phyloP scores from a whole-genome alignment of 768 basidiomycete species.

The Plicaturopsis crispa region DNA sequence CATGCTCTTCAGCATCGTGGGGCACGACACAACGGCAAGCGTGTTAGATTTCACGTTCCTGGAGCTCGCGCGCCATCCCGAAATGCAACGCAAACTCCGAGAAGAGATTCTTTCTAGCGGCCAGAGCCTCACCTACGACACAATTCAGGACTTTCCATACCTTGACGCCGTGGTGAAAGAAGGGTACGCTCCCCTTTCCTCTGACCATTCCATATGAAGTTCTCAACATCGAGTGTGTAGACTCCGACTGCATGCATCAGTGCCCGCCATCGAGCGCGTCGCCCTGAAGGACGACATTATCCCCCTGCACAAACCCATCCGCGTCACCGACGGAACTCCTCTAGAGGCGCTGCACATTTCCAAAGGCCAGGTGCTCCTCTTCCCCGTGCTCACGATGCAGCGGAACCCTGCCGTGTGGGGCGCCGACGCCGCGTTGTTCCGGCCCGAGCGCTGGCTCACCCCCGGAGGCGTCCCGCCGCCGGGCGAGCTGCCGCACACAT shows the following conservation, averaged over 20 bases:
- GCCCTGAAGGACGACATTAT: conserved; percentile 12
- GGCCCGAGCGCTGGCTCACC: conserved; percentile 26
- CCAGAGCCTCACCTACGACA: conserved; percentile 16
- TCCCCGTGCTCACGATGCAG: conserved; percentile 23
- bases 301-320: conserved; percentile 12
- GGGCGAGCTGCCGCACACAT: not conserved
- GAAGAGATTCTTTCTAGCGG: conserved; percentile 23
- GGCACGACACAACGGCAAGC: conserved; percentile 25
- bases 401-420: conserved; percentile 26
- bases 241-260: conserved; percentile 11
- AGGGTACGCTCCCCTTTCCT: conserved; percentile 13
- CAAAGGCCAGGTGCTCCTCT: conserved; percentile 18
- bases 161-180: conserved; percentile 27
- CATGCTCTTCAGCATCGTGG: conserved; percentile 17
- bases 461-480: not conserved
- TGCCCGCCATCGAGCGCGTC: conserved; percentile 12
- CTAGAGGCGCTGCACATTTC: conserved; percentile 8
- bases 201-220: no score
- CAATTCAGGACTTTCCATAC: conserved; percentile 19
- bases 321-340: conserved; percentile 6
- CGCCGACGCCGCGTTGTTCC: conserved; percentile 24
- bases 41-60: conserved; percentile 21
- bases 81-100: conserved; percentile 22
- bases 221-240: no score
- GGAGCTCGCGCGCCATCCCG: conserved; percentile 21